phyloP scores from a whole-genome alignment of 345 rosid species.

The Schrenkiella parvula region DNA sequence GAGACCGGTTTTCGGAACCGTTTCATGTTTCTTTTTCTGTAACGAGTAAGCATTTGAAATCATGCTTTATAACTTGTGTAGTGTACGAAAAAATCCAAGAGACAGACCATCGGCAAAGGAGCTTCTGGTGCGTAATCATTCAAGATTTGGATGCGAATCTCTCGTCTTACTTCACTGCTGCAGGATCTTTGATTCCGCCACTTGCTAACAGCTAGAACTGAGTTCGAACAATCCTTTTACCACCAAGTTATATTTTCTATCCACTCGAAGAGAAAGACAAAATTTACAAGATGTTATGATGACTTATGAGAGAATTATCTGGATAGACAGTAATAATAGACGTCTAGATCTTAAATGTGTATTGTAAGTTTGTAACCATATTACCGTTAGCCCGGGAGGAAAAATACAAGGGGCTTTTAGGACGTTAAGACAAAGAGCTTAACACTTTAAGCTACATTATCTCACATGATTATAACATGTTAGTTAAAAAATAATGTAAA shows the following conservation, averaged over 20 bases:
- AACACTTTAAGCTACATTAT: conserved; percentile 24
- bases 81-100: conserved; percentile 75
- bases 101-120: conserved; percentile 62
- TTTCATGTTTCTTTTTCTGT: not conserved
- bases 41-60: conserved; percentile 9
- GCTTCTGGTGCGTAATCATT: conserved; percentile 55
- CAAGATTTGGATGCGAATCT: conserved; percentile 13
- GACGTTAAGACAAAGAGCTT: conserved; percentile 14
- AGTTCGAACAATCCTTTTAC: conserved; percentile 7
- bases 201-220: conserved; percentile 21
- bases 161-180: conserved; percentile 30
- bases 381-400: conserved; percentile 29
- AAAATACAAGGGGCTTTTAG: conserved; percentile 18
- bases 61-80: conserved; percentile 27
- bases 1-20: not conserved
- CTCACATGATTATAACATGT: conserved; percentile 8
- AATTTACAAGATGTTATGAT: not conserved
- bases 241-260: not conserved
- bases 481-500: conserved; percentile 8
- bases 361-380: conserved; percentile 5
- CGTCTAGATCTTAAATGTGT: not conserved
- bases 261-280: not conserved
- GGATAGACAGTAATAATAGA: not conserved
- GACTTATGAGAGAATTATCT: not conserved
- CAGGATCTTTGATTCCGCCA: conserved; percentile 35